Conservation (phyloP, 2,329 filamentous ascomycete species). For the Bipolaris bicolor region DNA sequence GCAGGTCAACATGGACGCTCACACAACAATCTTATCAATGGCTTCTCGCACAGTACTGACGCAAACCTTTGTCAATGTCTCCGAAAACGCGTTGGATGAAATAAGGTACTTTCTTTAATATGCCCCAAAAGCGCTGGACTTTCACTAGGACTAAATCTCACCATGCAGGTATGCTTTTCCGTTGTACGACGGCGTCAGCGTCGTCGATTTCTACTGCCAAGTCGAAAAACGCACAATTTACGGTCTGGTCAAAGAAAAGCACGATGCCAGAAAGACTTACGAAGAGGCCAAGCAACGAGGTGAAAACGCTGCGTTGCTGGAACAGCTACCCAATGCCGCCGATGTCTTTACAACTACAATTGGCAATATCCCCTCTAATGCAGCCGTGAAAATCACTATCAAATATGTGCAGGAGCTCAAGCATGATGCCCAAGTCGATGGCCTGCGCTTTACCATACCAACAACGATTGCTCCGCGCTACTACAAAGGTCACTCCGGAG, state of each 20-base stretch:
- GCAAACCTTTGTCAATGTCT: constrained; percentile 7
- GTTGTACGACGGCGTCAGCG: constrained; percentile 10
- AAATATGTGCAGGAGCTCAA: constrained; percentile 13
- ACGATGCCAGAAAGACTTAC: constrained; percentile 10
- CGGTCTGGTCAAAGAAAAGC: constrained; percentile 12
- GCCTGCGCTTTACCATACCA: constrained; percentile 10
- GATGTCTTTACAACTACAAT: constrained; percentile 13
- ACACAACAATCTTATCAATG: constrained; percentile 6
- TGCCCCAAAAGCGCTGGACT: too few species aligned
- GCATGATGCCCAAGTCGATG: constrained; percentile 13
- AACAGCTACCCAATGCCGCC: constrained; percentile 8
- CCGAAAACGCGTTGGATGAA: constrained; percentile 1
- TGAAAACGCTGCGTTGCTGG: constrained; percentile 8
- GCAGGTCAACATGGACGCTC: constrained; percentile 6
- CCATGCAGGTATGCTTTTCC: constrained; percentile 9
- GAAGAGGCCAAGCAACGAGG: constrained; percentile 4
- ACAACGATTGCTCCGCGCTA: constrained; percentile 6
- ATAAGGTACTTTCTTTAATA: neutral
- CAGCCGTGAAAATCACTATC: constrained; percentile 1
- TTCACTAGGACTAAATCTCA: neutral
- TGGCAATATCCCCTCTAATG: neutral
- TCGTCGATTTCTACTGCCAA: constrained; percentile 12
- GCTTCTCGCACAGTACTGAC: constrained; percentile 7
- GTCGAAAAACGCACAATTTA: constrained; percentile 9
- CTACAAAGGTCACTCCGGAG: constrained; percentile 3